Percentiles rank a stretch among this genome's conserved stretches.
Conservation (phyloP, 345 rosid species). For the Arabidopsis suecica region DNA sequence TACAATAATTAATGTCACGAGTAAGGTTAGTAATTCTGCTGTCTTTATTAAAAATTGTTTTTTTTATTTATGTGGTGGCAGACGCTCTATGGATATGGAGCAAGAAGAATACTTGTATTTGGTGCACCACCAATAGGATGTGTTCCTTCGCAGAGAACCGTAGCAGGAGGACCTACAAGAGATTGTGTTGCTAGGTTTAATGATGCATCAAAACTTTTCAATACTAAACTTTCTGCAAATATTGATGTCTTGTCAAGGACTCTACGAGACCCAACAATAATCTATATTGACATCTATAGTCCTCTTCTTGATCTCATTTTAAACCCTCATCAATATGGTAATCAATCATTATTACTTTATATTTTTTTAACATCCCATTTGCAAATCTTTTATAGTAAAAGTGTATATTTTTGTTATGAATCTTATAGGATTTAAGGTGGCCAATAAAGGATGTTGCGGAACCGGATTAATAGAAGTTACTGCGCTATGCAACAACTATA, state of each 20-base stretch:
- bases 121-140: constrained; percentile 51
- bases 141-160: constrained; percentile 47
- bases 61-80: constrained; percentile 3
- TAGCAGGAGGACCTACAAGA: constrained; percentile 46
- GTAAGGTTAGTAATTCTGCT: neutral
- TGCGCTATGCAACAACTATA: constrained; percentile 48
- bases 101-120: constrained; percentile 43
- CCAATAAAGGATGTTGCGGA: constrained; percentile 71
- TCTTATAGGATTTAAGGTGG: constrained; percentile 61
- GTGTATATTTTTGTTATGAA: neutral
- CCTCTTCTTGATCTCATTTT: constrained; percentile 54
- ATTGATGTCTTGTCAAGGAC: constrained; percentile 33
- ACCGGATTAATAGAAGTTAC: constrained; percentile 68
- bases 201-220: constrained; percentile 40
- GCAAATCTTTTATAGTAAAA: neutral
- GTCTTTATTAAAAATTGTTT: neutral
- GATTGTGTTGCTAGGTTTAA: constrained; percentile 35
- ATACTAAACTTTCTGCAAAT: constrained; percentile 36
- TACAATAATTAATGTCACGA: neutral
- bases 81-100: constrained; percentile 45
- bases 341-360: neutral
- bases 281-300: constrained; percentile 52
- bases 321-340: constrained; percentile 61
- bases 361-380: neutral
- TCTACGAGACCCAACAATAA: constrained; percentile 37